A percentile compares a stretch with the other conserved stretches of the same genome.
phyloP scores from a whole-genome alignment of 352 stramenopile species.

The Phytophthora boehmeriae region DNA sequence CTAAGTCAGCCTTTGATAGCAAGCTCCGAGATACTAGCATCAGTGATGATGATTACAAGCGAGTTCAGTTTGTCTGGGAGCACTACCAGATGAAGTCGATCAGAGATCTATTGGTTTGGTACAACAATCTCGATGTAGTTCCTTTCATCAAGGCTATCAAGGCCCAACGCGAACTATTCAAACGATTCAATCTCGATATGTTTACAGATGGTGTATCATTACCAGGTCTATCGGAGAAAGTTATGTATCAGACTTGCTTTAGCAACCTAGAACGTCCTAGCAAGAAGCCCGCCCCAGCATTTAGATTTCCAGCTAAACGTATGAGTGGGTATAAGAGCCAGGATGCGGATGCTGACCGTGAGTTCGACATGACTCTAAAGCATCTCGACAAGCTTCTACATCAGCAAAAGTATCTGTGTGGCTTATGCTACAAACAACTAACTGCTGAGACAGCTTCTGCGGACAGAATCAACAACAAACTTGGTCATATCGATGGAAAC shows the following conservation, averaged over 20 bases:
- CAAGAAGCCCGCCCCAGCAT: slow-evolving; percentile 4
- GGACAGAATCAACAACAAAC: slow-evolving; percentile 33
- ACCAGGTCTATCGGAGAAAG: slow-evolving; percentile 21
- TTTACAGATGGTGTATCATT: no score
- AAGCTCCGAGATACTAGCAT: slow-evolving; percentile 18
- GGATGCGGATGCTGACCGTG: slow-evolving; percentile 22
- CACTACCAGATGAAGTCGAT: slow-evolving; percentile 39
- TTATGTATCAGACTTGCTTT: slow-evolving; percentile 36
- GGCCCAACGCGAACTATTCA: slow-evolving; percentile 20
- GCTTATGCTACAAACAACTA: slow-evolving; percentile 26
- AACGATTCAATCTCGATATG: slow-evolving; percentile 25
- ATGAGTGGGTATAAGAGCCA: slow-evolving; percentile 28
- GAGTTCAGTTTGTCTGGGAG: no score
- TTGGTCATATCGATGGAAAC: slow-evolving; percentile 19
- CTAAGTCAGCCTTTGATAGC: slow-evolving; percentile 28
- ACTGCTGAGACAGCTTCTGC: slow-evolving; percentile 28
- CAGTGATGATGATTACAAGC: slow-evolving; percentile 29
- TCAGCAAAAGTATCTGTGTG: slow-evolving; percentile 31
- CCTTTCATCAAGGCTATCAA: slow-evolving; percentile 30
- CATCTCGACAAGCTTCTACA: slow-evolving; percentile 24
- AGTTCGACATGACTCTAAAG: slow-evolving; percentile 24
- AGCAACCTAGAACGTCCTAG: slow-evolving; percentile 7
- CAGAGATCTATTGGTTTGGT: slow-evolving; percentile 40
- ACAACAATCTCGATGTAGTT: slow-evolving; percentile 43
- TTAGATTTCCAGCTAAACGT: slow-evolving; percentile 19